These are phyloP conservation scores for Phytophthora constricta DNA, from an alignment of 352 stramenopile species.

Conservation along the genomic window DNA sequence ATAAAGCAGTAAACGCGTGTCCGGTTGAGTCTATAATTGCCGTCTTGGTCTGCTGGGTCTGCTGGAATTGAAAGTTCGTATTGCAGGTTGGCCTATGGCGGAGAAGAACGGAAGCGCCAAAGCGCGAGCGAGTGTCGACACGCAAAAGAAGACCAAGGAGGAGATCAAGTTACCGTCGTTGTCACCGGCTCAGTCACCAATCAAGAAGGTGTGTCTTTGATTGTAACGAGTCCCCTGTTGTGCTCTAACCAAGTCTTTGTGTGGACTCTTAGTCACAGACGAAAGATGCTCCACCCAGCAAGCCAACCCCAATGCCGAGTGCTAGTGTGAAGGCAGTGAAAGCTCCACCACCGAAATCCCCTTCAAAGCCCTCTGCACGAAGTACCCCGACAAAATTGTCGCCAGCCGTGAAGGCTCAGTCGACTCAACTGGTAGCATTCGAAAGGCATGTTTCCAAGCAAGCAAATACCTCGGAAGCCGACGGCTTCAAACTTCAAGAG, in stretches of 20 bases:
- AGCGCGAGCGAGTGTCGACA: slow-evolving; percentile 5
- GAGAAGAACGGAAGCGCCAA: slow-evolving; percentile 24
- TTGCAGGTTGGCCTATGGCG: slow-evolving; percentile 12
- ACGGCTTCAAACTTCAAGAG: background rate
- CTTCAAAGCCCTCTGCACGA: slow-evolving; percentile 13
- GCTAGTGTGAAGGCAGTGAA: slow-evolving; percentile 11
- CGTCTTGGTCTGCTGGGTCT: slow-evolving; percentile 7
- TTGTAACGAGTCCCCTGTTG: background rate
- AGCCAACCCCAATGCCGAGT: slow-evolving; percentile 7
- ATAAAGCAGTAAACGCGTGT: background rate
- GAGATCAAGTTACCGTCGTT: slow-evolving; percentile 55
- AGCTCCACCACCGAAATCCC: slow-evolving; percentile 18
- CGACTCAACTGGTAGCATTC: background rate
- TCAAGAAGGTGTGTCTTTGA: slow-evolving; percentile 41
- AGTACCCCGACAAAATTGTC: slow-evolving; percentile 20
- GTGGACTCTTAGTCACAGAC: slow-evolving; percentile 6
- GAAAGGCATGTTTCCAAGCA: background rate
- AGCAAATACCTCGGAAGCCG: background rate
- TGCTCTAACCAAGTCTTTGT: background rate
- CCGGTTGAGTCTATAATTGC: slow-evolving; percentile 26
- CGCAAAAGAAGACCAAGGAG: slow-evolving; percentile 43
- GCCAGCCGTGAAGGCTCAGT: slow-evolving; percentile 15
- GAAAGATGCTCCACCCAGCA: slow-evolving; percentile 28
- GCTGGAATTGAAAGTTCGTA: background rate
- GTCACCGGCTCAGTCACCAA: slow-evolving; percentile 25